Evolutionary conservation across 305 asterid species (phyloP), one percentile per base, ranked within the genome.

Genomic region (Fraxinus angustifolia): DNA sequence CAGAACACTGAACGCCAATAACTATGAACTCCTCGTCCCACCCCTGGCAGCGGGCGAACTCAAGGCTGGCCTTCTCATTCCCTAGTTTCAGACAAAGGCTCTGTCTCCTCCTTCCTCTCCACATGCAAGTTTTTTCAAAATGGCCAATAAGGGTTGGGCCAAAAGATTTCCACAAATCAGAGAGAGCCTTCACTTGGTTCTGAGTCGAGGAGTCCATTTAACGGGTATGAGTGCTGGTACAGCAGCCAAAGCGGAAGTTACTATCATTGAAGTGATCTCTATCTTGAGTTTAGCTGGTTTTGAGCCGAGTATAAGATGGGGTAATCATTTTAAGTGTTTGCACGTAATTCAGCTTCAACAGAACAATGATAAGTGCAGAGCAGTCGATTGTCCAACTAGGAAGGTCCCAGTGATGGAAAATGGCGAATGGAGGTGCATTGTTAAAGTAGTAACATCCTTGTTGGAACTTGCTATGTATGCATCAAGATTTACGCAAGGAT

Each of bases 251-350:
- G 26, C 65, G 17, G 65, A 26, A 56, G 73, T 88, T 8, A 78
- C 89, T 3, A 80, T 88, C 42, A 81, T 83, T 8, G 90, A 89
- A 26, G 80, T 87, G 34, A 71, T 88, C 33, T 80, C 87, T 67
- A 82, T 87, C 70, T 48, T 88, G 76, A 83, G 76, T 38, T 79
- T 88, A 86, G 86, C 88, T 16, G 91, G 91, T 12, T 88, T 83
- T 62, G 88, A 88, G 50, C 88, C 87, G 40, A 81, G 65, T 60
- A 23, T 8, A 19, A 60, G 11, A 85, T 53, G 84, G 81, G 83
- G 78, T 26, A 84, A 75, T 40, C 83, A 81, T 42, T 73, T 87
- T 7, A 85, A 82, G 50, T 2, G 83, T 10, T 60, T 77, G 2
- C 73, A 83, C 74, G 26, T 74, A 11, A 74, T 83, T 82, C 86